Conservation (phyloP, 176 grass and related monocot genomes). For the Guadua angustifolia region DNA sequence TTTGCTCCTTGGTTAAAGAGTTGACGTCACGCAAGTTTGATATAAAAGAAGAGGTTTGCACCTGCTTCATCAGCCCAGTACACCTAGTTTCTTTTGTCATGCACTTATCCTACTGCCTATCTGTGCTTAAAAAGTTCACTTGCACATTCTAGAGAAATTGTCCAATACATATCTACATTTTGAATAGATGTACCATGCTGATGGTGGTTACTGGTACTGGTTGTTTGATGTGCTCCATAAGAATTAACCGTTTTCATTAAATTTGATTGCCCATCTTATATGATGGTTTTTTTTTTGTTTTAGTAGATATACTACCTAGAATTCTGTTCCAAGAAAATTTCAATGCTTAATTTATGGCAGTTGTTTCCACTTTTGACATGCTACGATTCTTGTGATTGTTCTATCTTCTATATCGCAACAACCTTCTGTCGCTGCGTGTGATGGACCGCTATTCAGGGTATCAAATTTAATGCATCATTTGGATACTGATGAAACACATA, state of each 20-base stretch:
- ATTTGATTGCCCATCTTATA: background rate
- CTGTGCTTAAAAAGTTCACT: background rate
- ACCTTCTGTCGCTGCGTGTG: background rate
- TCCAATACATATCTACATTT: background rate
- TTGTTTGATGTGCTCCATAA: slow-evolving; percentile 16
- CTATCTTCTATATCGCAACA: background rate
- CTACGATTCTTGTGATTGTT: background rate
- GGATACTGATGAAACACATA: slow-evolving; percentile 7
- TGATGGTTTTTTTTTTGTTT: background rate
- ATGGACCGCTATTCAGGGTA: background rate
- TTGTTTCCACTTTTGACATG: background rate
- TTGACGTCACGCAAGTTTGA: slow-evolving; percentile 77
- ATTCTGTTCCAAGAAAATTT: background rate
- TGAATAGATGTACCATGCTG: background rate
- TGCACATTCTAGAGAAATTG: background rate
- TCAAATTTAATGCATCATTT: background rate
- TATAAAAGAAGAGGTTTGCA: slow-evolving; percentile 94
- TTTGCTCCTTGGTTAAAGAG: slow-evolving; percentile 81
- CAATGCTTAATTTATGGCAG: background rate
- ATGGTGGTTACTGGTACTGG: slow-evolving; percentile 25
- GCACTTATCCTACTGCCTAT: slow-evolving; percentile 2
- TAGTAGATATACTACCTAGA: background rate
- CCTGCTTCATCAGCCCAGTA: slow-evolving; percentile 19
- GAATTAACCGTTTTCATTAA: background rate
- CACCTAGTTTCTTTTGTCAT: slow-evolving; percentile 37